phyloP scores from a whole-genome alignment of 768 basidiomycete species.

The Hypholoma fasciculare region DNA sequence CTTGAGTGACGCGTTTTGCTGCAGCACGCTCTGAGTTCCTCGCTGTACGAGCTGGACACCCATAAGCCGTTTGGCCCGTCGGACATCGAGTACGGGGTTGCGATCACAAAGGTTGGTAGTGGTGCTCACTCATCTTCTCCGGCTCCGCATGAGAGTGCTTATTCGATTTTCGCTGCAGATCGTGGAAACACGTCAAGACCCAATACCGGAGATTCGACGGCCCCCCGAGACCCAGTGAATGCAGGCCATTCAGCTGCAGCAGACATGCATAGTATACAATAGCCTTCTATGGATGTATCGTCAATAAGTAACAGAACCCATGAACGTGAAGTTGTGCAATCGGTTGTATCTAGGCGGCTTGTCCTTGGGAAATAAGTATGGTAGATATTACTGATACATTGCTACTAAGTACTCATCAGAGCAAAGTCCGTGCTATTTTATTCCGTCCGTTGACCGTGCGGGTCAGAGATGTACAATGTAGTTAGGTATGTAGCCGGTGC shows the following conservation, averaged over 20 bases:
- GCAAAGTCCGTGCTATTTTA: too few species aligned
- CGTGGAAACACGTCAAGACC: slow-evolving; percentile 34
- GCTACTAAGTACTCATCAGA: too few species aligned
- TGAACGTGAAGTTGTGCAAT: too few species aligned
- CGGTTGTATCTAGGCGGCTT: too few species aligned
- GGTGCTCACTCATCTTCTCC: neutral
- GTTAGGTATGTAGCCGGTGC: too few species aligned
- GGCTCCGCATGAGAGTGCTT: neutral
- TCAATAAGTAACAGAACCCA: too few species aligned
- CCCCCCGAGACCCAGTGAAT: neutral
- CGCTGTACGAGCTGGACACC: slow-evolving; percentile 31
- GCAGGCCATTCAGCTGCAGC: neutral
- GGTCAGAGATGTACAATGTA: too few species aligned
- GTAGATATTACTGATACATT: too few species aligned
- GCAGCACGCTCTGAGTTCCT: slow-evolving; percentile 19
- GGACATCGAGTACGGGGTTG: slow-evolving; percentile 37
- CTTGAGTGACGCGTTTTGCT: neutral
- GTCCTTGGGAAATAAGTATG: too few species aligned
- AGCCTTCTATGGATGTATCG: too few species aligned
- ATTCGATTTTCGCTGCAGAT: slow-evolving; percentile 23
- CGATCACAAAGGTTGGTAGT: slow-evolving; percentile 35
- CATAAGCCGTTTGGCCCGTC: slow-evolving; percentile 20
- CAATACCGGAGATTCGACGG: slow-evolving; percentile 9
- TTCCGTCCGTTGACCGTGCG: too few species aligned
- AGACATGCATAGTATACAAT: too few species aligned